phyloP scores from a whole-genome alignment of 495 filamentous ascomycete genomes.

The Letharia columbiana region DNA sequence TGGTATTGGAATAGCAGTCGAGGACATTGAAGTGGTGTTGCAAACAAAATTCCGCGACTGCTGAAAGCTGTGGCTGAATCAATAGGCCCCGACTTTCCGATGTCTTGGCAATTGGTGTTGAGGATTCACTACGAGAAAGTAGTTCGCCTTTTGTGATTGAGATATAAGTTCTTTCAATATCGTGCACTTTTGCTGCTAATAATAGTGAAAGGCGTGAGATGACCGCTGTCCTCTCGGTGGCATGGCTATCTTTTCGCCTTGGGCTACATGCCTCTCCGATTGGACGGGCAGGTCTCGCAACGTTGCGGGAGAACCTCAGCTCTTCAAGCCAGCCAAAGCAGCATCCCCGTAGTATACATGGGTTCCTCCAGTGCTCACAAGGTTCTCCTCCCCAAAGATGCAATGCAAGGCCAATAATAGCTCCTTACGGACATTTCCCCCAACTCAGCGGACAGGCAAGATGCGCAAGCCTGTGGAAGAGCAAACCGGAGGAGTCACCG shows the following conservation, averaged over 20 bases:
- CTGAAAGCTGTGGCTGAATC: not conserved
- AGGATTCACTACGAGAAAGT: not conserved
- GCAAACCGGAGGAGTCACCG: not conserved
- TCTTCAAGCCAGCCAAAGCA: conserved; percentile 3
- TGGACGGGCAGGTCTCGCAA: conserved; percentile 4
- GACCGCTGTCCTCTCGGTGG: conserved; percentile 40
- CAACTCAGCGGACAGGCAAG: not conserved
- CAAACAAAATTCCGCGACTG: not conserved
- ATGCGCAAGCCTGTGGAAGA: conserved; percentile 15
- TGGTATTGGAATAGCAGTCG: conserved; percentile 48
- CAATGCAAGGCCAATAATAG: not conserved
- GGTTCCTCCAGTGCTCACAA: not conserved
- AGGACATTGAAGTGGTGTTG: conserved; percentile 33
- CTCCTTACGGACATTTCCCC: too few species aligned
- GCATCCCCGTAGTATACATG: not conserved
- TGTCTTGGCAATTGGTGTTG: not conserved
- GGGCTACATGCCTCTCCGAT: conserved; percentile 28
- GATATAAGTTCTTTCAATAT: not conserved
- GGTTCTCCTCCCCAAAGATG: not conserved
- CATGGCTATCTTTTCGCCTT: conserved; percentile 40
- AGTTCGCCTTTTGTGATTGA: too few species aligned
- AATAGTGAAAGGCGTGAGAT: conserved; percentile 29
- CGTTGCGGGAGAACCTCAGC: not conserved
- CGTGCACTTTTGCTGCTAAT: not conserved
- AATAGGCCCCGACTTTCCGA: not conserved